A percentile compares a stretch with the other conserved stretches of the same genome.
These are phyloP conservation scores for Macaranga tanarius DNA, from an alignment of 441 rosid species.

Conservation along the genomic window DNA sequence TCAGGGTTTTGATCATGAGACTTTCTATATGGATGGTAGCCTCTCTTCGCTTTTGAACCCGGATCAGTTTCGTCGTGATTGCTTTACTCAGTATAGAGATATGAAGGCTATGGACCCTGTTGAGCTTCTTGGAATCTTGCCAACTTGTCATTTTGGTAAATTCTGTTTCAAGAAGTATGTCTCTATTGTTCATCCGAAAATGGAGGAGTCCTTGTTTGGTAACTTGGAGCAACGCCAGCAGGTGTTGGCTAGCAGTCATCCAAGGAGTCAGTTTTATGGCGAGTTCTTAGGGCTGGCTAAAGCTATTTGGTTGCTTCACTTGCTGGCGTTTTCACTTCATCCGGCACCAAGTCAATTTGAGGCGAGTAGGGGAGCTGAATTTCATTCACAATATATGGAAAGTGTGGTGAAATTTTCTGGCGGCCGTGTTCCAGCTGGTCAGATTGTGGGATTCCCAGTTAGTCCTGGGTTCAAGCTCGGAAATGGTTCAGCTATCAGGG, in stretches of 20 bases:
- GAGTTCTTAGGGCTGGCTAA: conserved; percentile 78
- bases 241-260: conserved; percentile 69
- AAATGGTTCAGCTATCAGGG: conserved; percentile 70
- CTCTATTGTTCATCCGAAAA: conserved; percentile 75
- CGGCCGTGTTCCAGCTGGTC: conserved; percentile 72
- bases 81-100: conserved; percentile 81
- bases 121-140: conserved; percentile 87
- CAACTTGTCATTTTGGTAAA: conserved; percentile 82
- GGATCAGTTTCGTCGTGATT: conserved; percentile 74
- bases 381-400: conserved; percentile 81
- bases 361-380: conserved; percentile 83
- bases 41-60: conserved; percentile 85
- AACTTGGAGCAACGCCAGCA: conserved; percentile 66
- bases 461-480: conserved; percentile 92
- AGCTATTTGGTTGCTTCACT: conserved; percentile 87
- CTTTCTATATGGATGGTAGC: conserved; percentile 94
- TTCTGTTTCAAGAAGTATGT: conserved; percentile 84
- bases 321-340: conserved; percentile 85
- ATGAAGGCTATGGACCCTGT: conserved; percentile 96
- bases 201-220: conserved; percentile 94
- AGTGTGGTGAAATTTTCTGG: conserved; percentile 68
- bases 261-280: conserved; percentile 77
- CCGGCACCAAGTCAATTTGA: conserved; percentile 83
- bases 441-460: conserved; percentile 79
- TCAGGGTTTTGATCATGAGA: conserved; percentile 91